Percentiles rank a stretch among this genome's conserved stretches.
Evolutionary conservation across 2,329 filamentous ascomycete species (phyloP).

Genomic region (Escovopsis sp.): DNA sequence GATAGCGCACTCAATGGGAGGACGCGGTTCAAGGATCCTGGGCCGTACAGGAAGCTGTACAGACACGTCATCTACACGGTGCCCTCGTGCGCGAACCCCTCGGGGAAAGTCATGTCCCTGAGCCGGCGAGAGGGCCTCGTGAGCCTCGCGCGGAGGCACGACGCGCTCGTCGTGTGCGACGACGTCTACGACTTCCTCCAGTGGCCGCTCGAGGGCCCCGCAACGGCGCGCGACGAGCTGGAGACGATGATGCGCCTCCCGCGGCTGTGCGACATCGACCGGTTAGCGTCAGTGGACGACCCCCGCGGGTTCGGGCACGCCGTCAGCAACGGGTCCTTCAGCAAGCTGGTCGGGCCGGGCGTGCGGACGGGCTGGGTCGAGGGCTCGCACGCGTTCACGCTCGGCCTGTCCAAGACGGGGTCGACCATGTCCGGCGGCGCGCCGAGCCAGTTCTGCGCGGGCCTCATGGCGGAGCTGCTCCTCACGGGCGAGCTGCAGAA

Average conservation of each 20-base stretch:
- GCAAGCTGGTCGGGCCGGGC: slow-evolving; percentile 73
- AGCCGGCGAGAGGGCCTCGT: slow-evolving; percentile 53
- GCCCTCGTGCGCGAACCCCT: slow-evolving; percentile 81
- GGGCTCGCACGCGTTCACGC: slow-evolving; percentile 40
- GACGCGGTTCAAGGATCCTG: slow-evolving; percentile 36
- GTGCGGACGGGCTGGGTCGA: slow-evolving; percentile 81
- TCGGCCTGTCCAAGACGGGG: slow-evolving; percentile 38
- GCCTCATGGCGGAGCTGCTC: slow-evolving; percentile 35
- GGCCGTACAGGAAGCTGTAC: slow-evolving; percentile 60
- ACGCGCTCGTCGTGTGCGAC: slow-evolving; percentile 74
- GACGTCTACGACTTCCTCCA: slow-evolving; percentile 92
- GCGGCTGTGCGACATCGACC: slow-evolving; percentile 66
- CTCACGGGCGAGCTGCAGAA: slow-evolving; percentile 25
- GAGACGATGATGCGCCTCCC: slow-evolving; percentile 42
- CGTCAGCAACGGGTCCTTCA: slow-evolving; percentile 79
- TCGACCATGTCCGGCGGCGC: slow-evolving; percentile 42
- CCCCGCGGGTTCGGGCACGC: slow-evolving; percentile 54
- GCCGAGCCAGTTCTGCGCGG: slow-evolving; percentile 39
- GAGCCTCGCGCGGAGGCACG: slow-evolving; percentile 57
- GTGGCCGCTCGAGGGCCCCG: slow-evolving; percentile 42
- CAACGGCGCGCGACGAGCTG: slow-evolving; percentile 5
- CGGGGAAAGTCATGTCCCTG: slow-evolving; percentile 66
- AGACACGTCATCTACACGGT: slow-evolving; percentile 79
- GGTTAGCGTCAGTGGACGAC: slow-evolving; percentile 33
- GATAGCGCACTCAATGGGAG: slow-evolving; percentile 6